A percentile compares a stretch with the other conserved stretches of the same genome.
These are phyloP conservation scores for Naganishia friedmannii DNA, from an alignment of 768 basidiomycete genomes.

Conservation along the genomic window DNA sequence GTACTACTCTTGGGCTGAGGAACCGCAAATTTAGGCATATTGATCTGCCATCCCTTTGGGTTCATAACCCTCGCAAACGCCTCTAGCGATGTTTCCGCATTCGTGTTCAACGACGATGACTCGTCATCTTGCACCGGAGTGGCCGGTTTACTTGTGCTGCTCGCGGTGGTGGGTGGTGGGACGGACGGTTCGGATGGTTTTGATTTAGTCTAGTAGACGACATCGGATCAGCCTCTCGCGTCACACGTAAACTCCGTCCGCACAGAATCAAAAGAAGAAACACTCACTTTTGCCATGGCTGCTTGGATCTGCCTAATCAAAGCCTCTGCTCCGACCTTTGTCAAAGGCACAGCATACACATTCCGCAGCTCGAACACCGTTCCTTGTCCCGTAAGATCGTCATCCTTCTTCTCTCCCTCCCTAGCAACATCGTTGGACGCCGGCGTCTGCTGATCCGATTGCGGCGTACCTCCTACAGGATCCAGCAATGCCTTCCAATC, in stretches of 20 bases:
- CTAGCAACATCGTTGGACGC: background rate
- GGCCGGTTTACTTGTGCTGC: background rate
- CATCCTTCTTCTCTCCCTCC: background rate
- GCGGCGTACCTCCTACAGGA: background rate
- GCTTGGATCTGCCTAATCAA: constrained; percentile 21
- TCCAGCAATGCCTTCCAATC: background rate
- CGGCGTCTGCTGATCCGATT: background rate
- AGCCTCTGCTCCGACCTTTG: constrained; percentile 26
- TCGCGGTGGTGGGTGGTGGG: background rate
- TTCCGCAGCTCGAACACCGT: constrained; percentile 38
- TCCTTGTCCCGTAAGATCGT: constrained; percentile 4
- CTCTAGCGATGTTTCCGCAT: constrained; percentile 22
- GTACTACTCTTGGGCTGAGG: constrained; percentile 1
- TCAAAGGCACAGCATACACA: constrained; percentile 44
- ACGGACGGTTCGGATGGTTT: constrained; percentile 1
- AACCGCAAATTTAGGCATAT: constrained; percentile 9
- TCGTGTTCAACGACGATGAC: constrained; percentile 21
- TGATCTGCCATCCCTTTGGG: constrained; percentile 22
- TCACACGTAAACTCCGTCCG: too few relatives aligned
- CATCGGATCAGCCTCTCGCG: background rate
- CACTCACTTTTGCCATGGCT: constrained; percentile 25
- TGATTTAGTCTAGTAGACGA: background rate
- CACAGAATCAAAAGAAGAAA: background rate
- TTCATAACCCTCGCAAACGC: constrained; percentile 27
- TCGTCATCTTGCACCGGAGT: background rate